Base-by-base conservation (phyloP, 2,329 filamentous ascomycete species). In the Epichloe typhina region DNA sequence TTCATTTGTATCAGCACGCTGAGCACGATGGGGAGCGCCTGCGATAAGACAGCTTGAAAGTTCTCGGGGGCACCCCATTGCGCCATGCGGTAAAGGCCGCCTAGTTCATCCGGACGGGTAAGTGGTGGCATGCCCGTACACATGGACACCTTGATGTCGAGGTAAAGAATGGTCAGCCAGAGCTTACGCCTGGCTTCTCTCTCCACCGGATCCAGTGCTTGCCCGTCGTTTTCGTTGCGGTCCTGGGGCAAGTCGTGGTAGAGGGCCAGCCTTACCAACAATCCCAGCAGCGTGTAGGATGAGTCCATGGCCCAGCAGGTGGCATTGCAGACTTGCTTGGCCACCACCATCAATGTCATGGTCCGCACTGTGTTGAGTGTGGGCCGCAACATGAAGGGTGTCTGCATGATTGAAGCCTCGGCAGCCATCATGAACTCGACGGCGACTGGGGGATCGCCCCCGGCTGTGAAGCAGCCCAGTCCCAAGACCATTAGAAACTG, bases 291-390 rank as follows among this genome's bases (percentile, higher is more conserved):
- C 3, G 64, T 64, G 63, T 64, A 67, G 42, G 61, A 64, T 3
- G 65, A 66, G 50, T 68, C 65, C 2, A 64, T 59, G 2, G 64
- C 61, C 65, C 65, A 67, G 50, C 65, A 68, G 0, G 64, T 67
- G 12, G 65, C 61, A 50, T 67, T 67, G 56, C 64, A 66, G 7
- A 66, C 58, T 42, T 66, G 62, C 54, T 66, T 67, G 26, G 65
- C 65, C 36, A 66, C 60, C 21, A 64, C 60, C 60, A 66, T 65
- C 17, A 68, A 55, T 15, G 59, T 58, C 11, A 66, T 51, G 1
- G 60, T 57, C 49, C 63, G 62, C 13, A 67, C 55, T 0, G 61
- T 57, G n/a, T 62, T 54, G 35, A 66, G 54, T 3, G 61, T 66
- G 7, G 65, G 65, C 2, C 65, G 63, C 46, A 66, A 66, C 60